Evolutionary conservation across 441 rosid genomes (phyloP).

Genomic region (Gossypium laxum): DNA sequence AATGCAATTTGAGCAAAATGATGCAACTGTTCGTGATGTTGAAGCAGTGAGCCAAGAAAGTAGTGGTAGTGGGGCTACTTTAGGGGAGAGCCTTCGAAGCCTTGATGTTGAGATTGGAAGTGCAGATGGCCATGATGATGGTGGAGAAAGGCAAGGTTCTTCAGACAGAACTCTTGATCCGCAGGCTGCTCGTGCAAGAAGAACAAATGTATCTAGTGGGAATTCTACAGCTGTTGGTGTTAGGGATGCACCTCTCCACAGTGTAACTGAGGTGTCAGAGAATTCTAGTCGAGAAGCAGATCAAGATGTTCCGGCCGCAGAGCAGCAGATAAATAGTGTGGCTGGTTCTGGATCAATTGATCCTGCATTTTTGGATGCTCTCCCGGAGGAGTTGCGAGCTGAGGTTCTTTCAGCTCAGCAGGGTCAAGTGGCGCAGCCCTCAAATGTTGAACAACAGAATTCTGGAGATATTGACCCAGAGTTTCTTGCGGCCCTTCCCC

Average conservation of each 20-base stretch:
- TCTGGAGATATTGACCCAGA: slow-evolving; percentile 92
- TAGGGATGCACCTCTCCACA: slow-evolving; percentile 75
- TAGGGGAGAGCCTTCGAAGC: slow-evolving; percentile 96
- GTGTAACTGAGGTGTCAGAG: slow-evolving; percentile 93
- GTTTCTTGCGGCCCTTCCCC: slow-evolving; percentile 98
- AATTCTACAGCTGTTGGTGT: slow-evolving; percentile 44
- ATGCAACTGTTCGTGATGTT: slow-evolving; percentile 70
- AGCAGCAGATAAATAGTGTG: slow-evolving; percentile 59
- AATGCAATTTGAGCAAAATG: slow-evolving; percentile 91
- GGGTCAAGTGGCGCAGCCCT: slow-evolving; percentile 71
- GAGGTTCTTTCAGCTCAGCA: slow-evolving; percentile 95
- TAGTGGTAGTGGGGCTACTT: slow-evolving; percentile 91
- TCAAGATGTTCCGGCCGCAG: slow-evolving; percentile 57
- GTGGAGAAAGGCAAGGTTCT: slow-evolving; percentile 84
- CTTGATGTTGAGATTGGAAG: slow-evolving; percentile 98
- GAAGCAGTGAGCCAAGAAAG: slow-evolving; percentile 99
- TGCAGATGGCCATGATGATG: slow-evolving; percentile 98
- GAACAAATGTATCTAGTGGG: slow-evolving; percentile 51
- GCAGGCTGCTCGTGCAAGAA: slow-evolving; percentile 55
- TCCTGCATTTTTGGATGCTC: slow-evolving; percentile 96
- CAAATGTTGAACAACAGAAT: slow-evolving; percentile 59
- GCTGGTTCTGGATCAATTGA: slow-evolving; percentile 72
- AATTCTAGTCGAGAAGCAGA: slow-evolving; percentile 81
- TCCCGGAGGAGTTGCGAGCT: slow-evolving; percentile 94
- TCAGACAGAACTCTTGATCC: slow-evolving; percentile 55